Conservation (phyloP, 345 rosid genomes). For the Alliaria petiolata region DNA sequence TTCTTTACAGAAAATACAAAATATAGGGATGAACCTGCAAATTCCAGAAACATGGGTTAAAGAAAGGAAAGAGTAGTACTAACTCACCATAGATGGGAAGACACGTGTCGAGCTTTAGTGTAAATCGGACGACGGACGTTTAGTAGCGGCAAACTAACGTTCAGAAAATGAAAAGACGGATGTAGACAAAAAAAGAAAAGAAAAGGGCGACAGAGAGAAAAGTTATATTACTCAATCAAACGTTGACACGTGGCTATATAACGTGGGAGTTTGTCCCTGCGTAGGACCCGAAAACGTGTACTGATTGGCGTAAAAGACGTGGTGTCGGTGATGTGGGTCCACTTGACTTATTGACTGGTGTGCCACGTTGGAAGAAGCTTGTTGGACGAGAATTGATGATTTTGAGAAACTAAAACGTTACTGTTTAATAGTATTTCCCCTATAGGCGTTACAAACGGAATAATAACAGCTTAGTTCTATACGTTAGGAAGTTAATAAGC, state of each 20-base stretch:
- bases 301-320: conserved; percentile 29
- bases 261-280: conserved; percentile 8
- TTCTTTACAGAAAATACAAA: neutral
- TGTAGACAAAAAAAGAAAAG: neutral
- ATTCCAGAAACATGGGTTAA: neutral
- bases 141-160: conserved; percentile 5
- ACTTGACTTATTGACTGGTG: neutral
- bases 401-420: neutral
- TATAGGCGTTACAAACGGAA: neutral
- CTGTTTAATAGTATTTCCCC: neutral
- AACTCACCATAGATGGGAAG: neutral
- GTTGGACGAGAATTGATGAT: neutral
- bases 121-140: conserved; percentile 14
- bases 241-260: neutral
- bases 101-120: neutral
- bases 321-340: conserved; percentile 30
- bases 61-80: neutral
- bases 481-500: too few relatives aligned
- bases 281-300: conserved; percentile 16
- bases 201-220: neutral
- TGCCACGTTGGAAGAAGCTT: conserved; percentile 21
- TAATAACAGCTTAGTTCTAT: too few relatives aligned
- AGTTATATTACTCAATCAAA: neutral
- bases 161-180: neutral
- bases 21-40: neutral